Evolutionary conservation across 306 rosid species (phyloP).

Genomic region (Sophora flavescens): DNA sequence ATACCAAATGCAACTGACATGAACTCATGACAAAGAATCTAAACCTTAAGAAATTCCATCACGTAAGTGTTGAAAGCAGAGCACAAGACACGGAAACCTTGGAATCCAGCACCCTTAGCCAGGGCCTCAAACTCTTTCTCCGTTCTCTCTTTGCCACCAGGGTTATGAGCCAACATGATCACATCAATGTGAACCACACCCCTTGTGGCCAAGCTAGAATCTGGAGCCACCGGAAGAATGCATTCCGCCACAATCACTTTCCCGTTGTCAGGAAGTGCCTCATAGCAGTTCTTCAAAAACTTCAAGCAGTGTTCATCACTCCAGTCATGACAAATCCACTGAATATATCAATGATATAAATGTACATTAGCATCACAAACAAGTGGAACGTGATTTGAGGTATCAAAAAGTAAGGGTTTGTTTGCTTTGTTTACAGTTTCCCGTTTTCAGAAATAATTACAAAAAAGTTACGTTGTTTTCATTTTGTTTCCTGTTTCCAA

Average conservation of each 20-base stretch:
- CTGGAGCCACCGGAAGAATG: conserved; percentile 90
- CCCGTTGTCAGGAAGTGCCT: conserved; percentile 74
- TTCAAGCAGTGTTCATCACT: conserved; percentile 91
- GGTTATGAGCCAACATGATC: conserved; percentile 88
- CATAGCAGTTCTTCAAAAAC: conserved; percentile 81
- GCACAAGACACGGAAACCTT: conserved; percentile 63
- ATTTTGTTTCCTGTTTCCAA: too few species aligned
- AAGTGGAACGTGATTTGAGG: neutral
- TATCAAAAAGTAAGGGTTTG: neutral
- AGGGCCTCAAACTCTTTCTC: conserved; percentile 77
- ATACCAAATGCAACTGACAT: conserved; percentile 35
- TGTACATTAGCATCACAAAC: conserved; percentile 27
- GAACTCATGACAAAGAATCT: conserved; percentile 21
- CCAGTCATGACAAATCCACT: conserved; percentile 98
- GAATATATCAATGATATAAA: neutral
- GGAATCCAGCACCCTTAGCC: conserved; percentile 81
- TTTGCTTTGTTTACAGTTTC: too few species aligned
- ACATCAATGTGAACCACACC: conserved; percentile 77
- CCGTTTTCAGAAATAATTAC: too few species aligned
- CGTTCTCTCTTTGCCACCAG: conserved; percentile 97
- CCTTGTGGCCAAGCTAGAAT: conserved; percentile 81
- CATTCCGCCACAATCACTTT: conserved; percentile 94
- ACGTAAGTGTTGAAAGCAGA: conserved; percentile 80
- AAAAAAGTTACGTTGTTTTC: too few species aligned
- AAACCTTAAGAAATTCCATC: conserved; percentile 77